These are phyloP conservation scores for Lasiodiplodia gonubiensis DNA, from an alignment of 2,329 filamentous ascomycete genomes.

Conservation along the genomic window DNA sequence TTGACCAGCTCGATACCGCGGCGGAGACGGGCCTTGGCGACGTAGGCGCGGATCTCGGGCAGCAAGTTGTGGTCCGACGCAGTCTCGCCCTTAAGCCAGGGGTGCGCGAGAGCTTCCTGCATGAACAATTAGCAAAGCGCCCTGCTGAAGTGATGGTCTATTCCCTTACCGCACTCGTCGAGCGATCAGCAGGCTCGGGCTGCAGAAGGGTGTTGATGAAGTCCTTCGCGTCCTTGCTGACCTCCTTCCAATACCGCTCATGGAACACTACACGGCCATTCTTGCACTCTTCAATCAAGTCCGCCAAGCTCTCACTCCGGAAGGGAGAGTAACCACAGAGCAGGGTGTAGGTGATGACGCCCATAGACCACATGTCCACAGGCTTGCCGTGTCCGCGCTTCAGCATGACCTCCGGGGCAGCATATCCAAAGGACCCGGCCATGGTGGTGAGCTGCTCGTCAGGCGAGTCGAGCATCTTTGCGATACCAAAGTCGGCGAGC, in stretches of 20 bases:
- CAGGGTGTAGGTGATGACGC: constrained; percentile 97
- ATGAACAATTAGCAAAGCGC: constrained; percentile 5
- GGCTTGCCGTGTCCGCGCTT: constrained; percentile 97
- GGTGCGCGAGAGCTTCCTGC: constrained; percentile 77
- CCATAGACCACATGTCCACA: constrained; percentile 99
- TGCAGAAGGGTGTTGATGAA: constrained; percentile 87
- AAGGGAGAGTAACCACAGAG: constrained; percentile 98
- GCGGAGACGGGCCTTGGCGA: constrained; percentile 86
- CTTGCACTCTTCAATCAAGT: constrained; percentile 93
- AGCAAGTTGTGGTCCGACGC: constrained; percentile 96
- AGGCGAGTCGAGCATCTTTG: constrained; percentile 92
- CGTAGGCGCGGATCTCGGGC: constrained; percentile 94
- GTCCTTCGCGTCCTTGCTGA: constrained; percentile 91
- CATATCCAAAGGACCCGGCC: constrained; percentile 98
- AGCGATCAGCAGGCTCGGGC: constrained; percentile 76
- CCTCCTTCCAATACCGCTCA: constrained; percentile 97
- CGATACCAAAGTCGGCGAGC: constrained; percentile 96
- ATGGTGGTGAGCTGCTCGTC: constrained; percentile 95
- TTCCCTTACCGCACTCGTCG: constrained; percentile 71
- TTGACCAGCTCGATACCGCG: constrained; percentile 96
- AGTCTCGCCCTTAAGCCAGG: constrained; percentile 89
- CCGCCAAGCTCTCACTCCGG: constrained; percentile 89
- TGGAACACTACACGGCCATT: constrained; percentile 88
- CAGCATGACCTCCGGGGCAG: constrained; percentile 96
- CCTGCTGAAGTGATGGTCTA: background rate